Evolutionary conservation across 129 eudicot species (phyloP).

Genomic region (Saposhnikovia divaricata): DNA sequence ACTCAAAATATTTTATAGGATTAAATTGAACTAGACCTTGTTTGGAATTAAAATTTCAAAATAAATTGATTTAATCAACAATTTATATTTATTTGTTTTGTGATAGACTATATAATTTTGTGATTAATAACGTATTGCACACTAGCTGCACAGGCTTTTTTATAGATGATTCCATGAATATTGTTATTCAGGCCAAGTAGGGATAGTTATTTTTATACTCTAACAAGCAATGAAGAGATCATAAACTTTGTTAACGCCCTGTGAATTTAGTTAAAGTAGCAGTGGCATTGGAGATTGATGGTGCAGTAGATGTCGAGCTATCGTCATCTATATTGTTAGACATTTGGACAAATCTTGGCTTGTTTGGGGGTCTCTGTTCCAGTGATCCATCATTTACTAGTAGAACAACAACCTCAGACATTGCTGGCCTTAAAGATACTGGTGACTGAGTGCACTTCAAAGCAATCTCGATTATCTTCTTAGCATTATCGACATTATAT

Average conservation of each 20-base stretch:
- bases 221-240: too few species aligned
- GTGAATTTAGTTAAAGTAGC: background rate
- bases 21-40: too few species aligned
- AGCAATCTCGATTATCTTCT: constrained; percentile 29
- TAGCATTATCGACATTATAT: constrained; percentile 16
- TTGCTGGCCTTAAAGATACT: background rate
- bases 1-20: too few species aligned
- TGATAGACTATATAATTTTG: too few species aligned
- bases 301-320: constrained; percentile 3
- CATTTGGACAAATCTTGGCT: constrained; percentile 6
- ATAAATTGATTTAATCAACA: too few species aligned
- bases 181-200: too few species aligned
- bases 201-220: too few species aligned
- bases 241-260: background rate
- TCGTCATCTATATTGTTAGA: background rate
- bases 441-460: constrained; percentile 19
- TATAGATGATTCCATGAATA: too few species aligned
- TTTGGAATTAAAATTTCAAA: too few species aligned
- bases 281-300: constrained; percentile 24
- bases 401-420: constrained; percentile 34
- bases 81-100: too few species aligned
- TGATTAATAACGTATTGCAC: too few species aligned
- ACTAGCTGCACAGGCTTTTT: too few species aligned
- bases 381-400: constrained; percentile 17
- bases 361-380: constrained; percentile 5